Base-by-base conservation (phyloP, 805 yeast species). In the Wickerhamiella domercqiae region DNA sequence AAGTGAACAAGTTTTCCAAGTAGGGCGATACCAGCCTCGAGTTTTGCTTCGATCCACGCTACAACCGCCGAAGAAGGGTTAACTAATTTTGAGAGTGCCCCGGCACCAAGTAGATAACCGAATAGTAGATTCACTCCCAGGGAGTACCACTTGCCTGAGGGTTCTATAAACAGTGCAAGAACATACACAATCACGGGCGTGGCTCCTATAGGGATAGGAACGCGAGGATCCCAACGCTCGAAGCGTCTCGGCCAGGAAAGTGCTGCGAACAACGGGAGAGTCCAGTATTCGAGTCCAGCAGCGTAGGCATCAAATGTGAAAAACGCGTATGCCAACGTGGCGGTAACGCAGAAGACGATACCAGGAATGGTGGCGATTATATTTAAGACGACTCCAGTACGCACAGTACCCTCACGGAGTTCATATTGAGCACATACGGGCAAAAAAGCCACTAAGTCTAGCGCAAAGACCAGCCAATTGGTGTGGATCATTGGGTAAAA, bases 361-460 rank as follows among this genome's bases (percentile, higher is more conserved):
- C 78, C 94, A 2, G 87, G 67, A 3, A 71, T 55, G 1, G 77
- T 73, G 2, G 93, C 80, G 35, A 78, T 56, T 19, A 79, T 52
- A 53, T 82, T 83, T 39, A 84, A 61, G 13, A 83, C 75, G 33
- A 84, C 63, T 3, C 93, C 94, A 3, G 94, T 78, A 55, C 81
- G 72, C 2, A 83, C 78, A 0, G 96, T 82, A 4, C 95, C 96
- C 50, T 81, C 77, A 17, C 58, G 53, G 39, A 66, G 60, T 61
- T 83, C 95, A 55, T 75, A 83, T 36, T 64, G 62, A 9, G 75
- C 62, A 48, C 82, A 54, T 16, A 79, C 73, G 0, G 77, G 68
- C 40, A 68, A 61, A 32, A 83, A 52, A 1, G 77, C 67, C 28
- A 71, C 42, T 6, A 71, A 40, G 48, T 81, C 82, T 48, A 78